phyloP scores from a whole-genome alignment of 345 rosid genomes.

The Melastoma malabathricum region DNA sequence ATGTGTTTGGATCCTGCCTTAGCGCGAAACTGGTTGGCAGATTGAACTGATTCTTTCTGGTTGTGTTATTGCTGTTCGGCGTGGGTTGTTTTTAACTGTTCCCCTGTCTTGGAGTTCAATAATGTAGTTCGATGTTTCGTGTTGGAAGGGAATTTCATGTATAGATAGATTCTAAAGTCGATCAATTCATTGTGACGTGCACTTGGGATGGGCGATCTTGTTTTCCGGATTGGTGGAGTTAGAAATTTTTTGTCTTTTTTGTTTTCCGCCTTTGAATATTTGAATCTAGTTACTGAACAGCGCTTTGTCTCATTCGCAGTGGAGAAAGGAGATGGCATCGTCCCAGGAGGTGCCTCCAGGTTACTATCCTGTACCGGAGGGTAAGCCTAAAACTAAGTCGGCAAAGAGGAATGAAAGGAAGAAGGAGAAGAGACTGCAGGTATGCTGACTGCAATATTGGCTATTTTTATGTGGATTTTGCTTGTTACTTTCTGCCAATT shows the following conservation, averaged over 20 bases:
- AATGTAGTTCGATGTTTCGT: no score
- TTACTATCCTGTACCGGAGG: conserved; percentile 41
- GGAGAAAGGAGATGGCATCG: conserved; percentile 60
- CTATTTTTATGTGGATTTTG: background rate
- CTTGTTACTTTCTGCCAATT: no score
- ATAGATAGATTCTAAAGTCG: no score
- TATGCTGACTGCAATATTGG: conserved; percentile 3
- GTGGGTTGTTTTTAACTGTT: background rate
- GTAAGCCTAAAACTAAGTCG: conserved; percentile 72
- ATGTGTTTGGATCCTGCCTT: background rate
- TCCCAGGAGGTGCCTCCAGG: conserved; percentile 67
- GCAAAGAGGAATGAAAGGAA: conserved; percentile 76
- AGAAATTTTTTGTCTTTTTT: no score
- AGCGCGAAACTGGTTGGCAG: background rate
- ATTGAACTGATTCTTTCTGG: background rate
- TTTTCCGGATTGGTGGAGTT: no score
- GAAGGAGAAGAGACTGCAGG: conserved; percentile 88
- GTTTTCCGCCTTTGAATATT: no score
- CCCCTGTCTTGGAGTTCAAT: no score
- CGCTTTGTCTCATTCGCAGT: conserved; percentile 24
- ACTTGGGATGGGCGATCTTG: no score
- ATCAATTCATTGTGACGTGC: no score
- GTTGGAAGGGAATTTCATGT: no score
- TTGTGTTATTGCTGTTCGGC: background rate
- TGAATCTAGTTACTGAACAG: no score